Evolutionary conservation across 441 rosid genomes (phyloP).

Genomic region (Erodium trifolium): DNA sequence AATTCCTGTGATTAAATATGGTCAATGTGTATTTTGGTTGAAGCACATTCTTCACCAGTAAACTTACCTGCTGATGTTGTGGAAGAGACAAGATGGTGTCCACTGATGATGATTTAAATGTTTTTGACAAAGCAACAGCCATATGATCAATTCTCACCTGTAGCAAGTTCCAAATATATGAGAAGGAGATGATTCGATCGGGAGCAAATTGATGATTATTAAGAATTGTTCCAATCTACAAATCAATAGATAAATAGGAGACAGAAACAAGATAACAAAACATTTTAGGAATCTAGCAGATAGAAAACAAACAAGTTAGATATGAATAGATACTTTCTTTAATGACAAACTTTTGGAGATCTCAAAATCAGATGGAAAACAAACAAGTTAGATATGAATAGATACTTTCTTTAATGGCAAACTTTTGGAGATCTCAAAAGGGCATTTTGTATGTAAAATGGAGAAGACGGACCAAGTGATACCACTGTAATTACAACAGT

Average conservation of each 20-base stretch:
- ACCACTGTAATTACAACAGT: too few relatives aligned
- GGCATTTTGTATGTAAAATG: too few relatives aligned
- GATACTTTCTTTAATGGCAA: too few relatives aligned
- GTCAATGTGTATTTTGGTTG: background rate
- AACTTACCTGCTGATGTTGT: slow-evolving; percentile 87
- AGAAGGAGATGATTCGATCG: background rate
- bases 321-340: too few relatives aligned
- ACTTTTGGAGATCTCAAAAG: too few relatives aligned
- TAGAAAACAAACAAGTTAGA: too few relatives aligned
- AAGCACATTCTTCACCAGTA: background rate
- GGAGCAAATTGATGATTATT: background rate
- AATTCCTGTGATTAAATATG: background rate
- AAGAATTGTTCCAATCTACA: background rate
- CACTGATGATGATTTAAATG: slow-evolving; percentile 62
- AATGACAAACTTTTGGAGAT: too few relatives aligned
- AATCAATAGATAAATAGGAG: background rate
- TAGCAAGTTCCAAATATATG: slow-evolving; percentile 11
- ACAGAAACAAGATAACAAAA: background rate
- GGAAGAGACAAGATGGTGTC: slow-evolving; percentile 89
- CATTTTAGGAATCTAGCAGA: too few relatives aligned
- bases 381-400: too few relatives aligned
- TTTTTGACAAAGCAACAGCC: slow-evolving; percentile 74
- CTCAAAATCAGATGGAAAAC: too few relatives aligned
- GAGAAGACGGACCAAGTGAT: too few relatives aligned
- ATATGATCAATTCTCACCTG: slow-evolving; percentile 84